phyloP scores from a whole-genome alignment of 371 early-diverging fungal genomes.

The Rhizopus delemar region DNA sequence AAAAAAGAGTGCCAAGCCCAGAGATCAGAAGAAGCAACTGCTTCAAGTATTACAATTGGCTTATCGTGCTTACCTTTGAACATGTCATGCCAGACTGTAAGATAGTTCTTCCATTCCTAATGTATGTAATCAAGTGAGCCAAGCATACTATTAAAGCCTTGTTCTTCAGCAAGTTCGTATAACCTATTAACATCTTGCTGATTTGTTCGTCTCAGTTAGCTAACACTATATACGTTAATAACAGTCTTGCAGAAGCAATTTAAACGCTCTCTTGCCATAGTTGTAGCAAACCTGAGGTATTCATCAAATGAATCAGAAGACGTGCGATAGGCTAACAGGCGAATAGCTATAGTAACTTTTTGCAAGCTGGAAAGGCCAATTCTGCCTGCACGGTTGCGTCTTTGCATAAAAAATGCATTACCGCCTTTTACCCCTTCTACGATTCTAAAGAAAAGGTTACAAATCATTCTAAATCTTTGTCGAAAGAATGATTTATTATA shows the following conservation, averaged over 20 bases:
- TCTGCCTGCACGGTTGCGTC: neutral
- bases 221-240: neutral
- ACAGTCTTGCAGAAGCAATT: neutral
- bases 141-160: conserved; percentile 13
- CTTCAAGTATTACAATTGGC: conserved; percentile 8
- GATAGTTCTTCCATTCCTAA: conserved; percentile 15
- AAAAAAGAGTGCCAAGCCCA: conserved; percentile 9
- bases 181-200: conserved; percentile 2
- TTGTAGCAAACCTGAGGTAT: neutral
- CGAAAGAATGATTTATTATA: too few species aligned
- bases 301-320: conserved; percentile 2
- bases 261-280: neutral
- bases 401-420: neutral
- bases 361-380: conserved; percentile 11
- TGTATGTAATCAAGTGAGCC: conserved; percentile 18
- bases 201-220: conserved; percentile 2
- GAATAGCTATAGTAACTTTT: conserved; percentile 7
- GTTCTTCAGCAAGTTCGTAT: neutral
- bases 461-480: too few species aligned
- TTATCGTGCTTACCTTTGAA: conserved; percentile 1
- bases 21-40: conserved; percentile 7
- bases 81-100: neutral
- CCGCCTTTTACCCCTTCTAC: too few species aligned
- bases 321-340: conserved; percentile 7
- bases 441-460: too few species aligned